A percentile compares a stretch with the other conserved stretches of the same genome.
Conservation (phyloP, 805 yeast genomes). For the Nakazawaea peltata region DNA sequence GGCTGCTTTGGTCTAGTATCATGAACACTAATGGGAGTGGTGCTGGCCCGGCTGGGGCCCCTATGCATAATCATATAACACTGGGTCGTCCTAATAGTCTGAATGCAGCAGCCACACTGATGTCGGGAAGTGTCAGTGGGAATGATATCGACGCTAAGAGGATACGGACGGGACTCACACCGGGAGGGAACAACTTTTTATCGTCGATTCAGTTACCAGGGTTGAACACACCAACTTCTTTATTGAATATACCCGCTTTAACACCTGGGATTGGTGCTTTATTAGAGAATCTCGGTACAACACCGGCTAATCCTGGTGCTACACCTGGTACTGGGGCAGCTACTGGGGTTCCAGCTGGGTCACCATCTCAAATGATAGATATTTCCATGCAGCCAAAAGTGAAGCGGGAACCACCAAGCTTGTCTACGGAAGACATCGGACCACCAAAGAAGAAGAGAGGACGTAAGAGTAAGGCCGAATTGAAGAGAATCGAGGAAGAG, state of each 20-base stretch:
- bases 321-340: not conserved
- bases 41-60: conserved; percentile 12
- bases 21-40: conserved; percentile 1
- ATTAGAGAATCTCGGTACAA: conserved; percentile 10
- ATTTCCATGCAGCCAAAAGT: not conserved
- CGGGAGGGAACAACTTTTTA: conserved; percentile 39
- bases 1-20: conserved; percentile 7
- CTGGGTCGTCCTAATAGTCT: conserved; percentile 6
- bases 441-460: conserved; percentile 6
- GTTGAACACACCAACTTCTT: conserved; percentile 14
- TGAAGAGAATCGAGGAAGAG: conserved; percentile 1
- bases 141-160: conserved; percentile 44
- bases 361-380: too few species aligned
- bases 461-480: conserved; percentile 3
- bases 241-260: conserved; percentile 25
- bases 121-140: too few species aligned
- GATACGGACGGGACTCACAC: conserved; percentile 70
- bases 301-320: not conserved
- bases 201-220: conserved; percentile 28
- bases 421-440: not conserved
- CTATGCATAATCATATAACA: too few species aligned
- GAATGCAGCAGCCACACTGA: conserved; percentile 1
- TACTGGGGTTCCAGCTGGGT: not conserved
- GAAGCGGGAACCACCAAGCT: not conserved
- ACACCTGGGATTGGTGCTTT: conserved; percentile 36